A percentile compares a stretch with the other conserved stretches of the same genome.
These are phyloP conservation scores for Candida sithepensis DNA, from an alignment of 805 yeast species.

Conservation along the genomic window DNA sequence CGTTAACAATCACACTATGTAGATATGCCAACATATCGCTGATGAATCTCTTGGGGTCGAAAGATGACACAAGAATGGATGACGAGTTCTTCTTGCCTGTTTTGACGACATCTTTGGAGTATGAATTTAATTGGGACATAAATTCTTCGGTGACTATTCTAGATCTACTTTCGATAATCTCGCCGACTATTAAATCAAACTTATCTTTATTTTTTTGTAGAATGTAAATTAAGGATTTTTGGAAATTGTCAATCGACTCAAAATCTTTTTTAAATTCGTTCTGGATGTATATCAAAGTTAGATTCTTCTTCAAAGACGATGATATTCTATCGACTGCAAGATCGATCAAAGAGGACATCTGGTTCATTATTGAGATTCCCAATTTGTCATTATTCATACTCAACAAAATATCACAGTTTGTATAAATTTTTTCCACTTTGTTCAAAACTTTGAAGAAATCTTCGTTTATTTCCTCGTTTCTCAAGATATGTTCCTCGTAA, in stretches of 20 bases:
- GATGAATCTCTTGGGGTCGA: constrained; percentile 76
- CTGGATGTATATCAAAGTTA: constrained; percentile 24
- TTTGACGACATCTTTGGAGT: constrained; percentile 20
- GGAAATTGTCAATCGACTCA: constrained; percentile 24
- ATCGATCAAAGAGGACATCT: constrained; percentile 49
- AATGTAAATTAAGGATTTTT: constrained; percentile 29
- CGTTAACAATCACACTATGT: constrained; percentile 83
- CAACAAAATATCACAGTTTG: constrained; percentile 65
- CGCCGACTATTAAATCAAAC: constrained; percentile 57
- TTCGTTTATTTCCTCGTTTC: constrained; percentile 39
- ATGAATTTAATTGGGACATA: constrained; percentile 47
- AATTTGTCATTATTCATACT: constrained; percentile 64
- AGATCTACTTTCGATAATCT: constrained; percentile 68
- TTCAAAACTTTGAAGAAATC: constrained; percentile 56
- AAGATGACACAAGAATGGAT: constrained; percentile 63
- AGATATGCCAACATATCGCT: constrained; percentile 89
- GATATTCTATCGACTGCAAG: constrained; percentile 53
- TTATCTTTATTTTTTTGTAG: constrained; percentile 39
- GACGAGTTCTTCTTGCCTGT: constrained; percentile 8
- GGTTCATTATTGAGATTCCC: constrained; percentile 62
- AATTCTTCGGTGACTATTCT: constrained; percentile 65
- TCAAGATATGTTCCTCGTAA: constrained; percentile 62
- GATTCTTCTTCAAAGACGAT: constrained; percentile 32
- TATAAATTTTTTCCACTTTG: constrained; percentile 62
- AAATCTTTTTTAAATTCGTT: constrained; percentile 16